Evolutionary conservation across 2,329 filamentous ascomycete genomes (phyloP).

Genomic region (Onygenales sp.): DNA sequence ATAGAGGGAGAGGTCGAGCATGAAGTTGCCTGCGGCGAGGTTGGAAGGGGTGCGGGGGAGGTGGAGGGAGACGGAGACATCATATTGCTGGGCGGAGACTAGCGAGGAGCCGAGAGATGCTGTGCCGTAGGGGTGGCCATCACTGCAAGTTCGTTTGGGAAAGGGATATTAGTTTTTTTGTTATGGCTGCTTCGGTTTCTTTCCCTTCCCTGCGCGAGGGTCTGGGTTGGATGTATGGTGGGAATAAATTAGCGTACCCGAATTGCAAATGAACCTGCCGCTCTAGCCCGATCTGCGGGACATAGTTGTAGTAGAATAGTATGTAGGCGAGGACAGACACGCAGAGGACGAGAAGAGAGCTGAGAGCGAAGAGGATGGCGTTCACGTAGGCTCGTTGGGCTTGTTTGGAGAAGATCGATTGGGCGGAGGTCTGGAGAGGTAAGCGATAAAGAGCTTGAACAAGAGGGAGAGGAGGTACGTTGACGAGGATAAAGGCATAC

Average conservation of each 20-base stretch:
- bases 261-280: slow-evolving; percentile 59
- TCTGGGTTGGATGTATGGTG: background rate
- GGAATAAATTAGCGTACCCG: slow-evolving; percentile 34
- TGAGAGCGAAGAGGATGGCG: slow-evolving; percentile 43
- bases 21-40: slow-evolving; percentile 77
- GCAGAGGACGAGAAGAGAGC: slow-evolving; percentile 47
- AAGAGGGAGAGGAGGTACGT: background rate
- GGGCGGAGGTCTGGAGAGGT: slow-evolving; percentile 41
- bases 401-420: slow-evolving; percentile 48
- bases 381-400: slow-evolving; percentile 58
- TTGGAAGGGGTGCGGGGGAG: slow-evolving; percentile 74
- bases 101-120: slow-evolving; percentile 44
- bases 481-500: background rate
- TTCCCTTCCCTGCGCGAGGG: too few relatives aligned
- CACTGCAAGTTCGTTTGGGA: slow-evolving; percentile 17
- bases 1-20: slow-evolving; percentile 70
- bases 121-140: slow-evolving; percentile 44
- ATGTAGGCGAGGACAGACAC: slow-evolving; percentile 53
- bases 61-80: slow-evolving; percentile 64
- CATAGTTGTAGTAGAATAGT: slow-evolving; percentile 59
- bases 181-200: background rate
- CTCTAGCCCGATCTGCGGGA: slow-evolving; percentile 55
- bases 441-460: slow-evolving; percentile 30
- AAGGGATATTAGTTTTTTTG: background rate
- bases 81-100: slow-evolving; percentile 69